phyloP scores from a whole-genome alignment of 2,329 filamentous ascomycete species.

The Aspergillus viridinutans region DNA sequence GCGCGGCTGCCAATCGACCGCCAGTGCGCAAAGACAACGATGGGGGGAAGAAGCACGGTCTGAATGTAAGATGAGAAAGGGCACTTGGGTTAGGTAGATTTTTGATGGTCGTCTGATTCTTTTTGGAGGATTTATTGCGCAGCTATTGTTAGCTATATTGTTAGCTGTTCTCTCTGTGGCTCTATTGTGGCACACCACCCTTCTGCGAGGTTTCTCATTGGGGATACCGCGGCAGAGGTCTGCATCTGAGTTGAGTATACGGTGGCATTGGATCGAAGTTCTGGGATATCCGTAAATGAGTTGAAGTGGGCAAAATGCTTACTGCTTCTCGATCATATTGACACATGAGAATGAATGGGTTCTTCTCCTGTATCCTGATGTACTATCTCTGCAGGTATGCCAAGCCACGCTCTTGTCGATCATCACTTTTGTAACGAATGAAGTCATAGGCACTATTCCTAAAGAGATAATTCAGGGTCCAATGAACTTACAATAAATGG shows the following conservation, averaged over 20 bases:
- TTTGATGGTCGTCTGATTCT: background rate
- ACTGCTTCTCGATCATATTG: too few relatives aligned
- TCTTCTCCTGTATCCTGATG: too few relatives aligned
- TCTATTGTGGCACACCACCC: background rate
- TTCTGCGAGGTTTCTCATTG: background rate
- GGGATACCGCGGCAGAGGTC: too few relatives aligned
- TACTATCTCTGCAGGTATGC: background rate
- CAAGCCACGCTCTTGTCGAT: background rate
- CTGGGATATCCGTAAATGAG: background rate
- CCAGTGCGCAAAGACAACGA: constrained; percentile 17
- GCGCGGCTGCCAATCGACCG: constrained; percentile 21
- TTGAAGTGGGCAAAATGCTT: too few relatives aligned
- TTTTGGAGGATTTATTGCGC: background rate
- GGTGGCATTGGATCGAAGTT: background rate
- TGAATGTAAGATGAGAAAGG: background rate
- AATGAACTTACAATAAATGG: too few relatives aligned
- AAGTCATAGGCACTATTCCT: background rate
- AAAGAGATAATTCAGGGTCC: background rate
- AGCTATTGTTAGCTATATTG: background rate
- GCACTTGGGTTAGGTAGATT: background rate
- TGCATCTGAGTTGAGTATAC: background rate
- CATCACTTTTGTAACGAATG: background rate
- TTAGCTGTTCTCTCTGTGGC: background rate
- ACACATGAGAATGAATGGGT: too few relatives aligned
- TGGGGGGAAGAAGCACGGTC: constrained; percentile 8